Conservation (phyloP, 371 early-diverging fungal species). For the Circinella umbellata region DNA sequence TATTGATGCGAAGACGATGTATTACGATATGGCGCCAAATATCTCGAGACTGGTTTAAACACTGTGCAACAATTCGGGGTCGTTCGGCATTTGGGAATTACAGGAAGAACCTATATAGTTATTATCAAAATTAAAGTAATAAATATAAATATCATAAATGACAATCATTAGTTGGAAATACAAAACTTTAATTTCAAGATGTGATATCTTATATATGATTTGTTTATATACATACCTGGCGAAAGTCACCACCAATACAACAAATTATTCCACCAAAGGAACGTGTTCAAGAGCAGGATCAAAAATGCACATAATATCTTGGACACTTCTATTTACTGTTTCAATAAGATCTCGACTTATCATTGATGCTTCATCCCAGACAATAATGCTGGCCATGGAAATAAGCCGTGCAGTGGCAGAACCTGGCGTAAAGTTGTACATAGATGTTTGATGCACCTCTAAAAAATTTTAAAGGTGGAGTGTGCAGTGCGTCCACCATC, state of each 20-base stretch:
- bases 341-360: conserved; percentile 23
- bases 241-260: conserved; percentile 25
- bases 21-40: conserved; percentile 8
- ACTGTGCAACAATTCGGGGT: conserved; percentile 9
- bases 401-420: conserved; percentile 18
- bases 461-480: conserved; percentile 6
- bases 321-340: conserved; percentile 27
- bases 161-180: too few relatives aligned
- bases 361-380: conserved; percentile 46
- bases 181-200: too few relatives aligned
- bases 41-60: neutral
- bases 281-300: conserved; percentile 17
- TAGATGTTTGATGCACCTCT: neutral
- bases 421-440: neutral
- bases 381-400: conserved; percentile 18
- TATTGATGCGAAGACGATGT: conserved; percentile 10
- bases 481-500: conserved; percentile 13
- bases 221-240: conserved; percentile 4
- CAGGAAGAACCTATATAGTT: neutral
- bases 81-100: conserved; percentile 10
- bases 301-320: conserved; percentile 22
- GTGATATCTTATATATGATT: too few relatives aligned
- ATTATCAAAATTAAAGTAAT: too few relatives aligned
- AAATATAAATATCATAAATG: too few relatives aligned
- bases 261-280: conserved; percentile 32